Evolutionary conservation across 345 rosid species (phyloP).

Genomic region (Boechera stricta): DNA sequence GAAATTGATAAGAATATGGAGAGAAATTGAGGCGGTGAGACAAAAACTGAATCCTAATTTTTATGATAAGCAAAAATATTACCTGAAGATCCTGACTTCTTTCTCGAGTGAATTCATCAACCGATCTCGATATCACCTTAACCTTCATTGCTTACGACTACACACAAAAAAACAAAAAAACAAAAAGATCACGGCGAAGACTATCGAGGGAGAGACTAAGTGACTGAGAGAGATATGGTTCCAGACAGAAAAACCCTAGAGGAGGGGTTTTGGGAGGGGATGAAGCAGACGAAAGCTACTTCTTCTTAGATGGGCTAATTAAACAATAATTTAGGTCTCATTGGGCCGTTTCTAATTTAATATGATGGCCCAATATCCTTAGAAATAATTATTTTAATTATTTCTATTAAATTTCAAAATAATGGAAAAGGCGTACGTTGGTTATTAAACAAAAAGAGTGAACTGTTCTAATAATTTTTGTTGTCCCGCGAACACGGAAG

Average conservation of each 20-base stretch:
- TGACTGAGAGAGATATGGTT: neutral
- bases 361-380: neutral
- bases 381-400: no score
- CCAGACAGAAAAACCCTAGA: conserved; percentile 41
- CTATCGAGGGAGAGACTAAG: neutral
- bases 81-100: conserved; percentile 97
- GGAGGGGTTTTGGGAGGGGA: conserved; percentile 25
- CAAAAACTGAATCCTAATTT: neutral
- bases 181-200: neutral
- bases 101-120: conserved; percentile 93
- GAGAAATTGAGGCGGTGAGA: neutral
- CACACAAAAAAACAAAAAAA: no score
- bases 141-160: conserved; percentile 59
- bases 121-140: conserved; percentile 80
- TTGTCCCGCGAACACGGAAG: no score
- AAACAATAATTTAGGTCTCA: neutral
- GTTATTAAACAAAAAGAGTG: no score
- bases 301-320: conserved; percentile 16
- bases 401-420: no score
- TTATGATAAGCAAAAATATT: neutral
- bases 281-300: conserved; percentile 12
- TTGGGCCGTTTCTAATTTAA: neutral
- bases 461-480: no score
- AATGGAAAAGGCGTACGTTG: no score
- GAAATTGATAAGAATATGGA: neutral